Evolutionary conservation across 2,329 filamentous ascomycete genomes (phyloP).

Genomic region (Diaporthe vaccinii): DNA sequence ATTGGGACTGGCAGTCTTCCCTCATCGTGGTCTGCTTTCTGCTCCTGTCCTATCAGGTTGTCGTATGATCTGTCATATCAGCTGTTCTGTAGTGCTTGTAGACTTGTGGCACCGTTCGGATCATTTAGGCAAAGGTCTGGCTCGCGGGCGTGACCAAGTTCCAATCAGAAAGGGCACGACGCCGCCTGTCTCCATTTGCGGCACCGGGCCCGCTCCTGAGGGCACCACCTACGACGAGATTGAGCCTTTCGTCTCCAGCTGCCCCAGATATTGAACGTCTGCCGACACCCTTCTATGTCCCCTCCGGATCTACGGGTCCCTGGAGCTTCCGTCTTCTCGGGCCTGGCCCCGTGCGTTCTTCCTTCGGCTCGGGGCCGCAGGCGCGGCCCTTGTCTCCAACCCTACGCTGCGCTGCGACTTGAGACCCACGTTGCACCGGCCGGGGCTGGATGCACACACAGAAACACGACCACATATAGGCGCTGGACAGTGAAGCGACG

Average conservation of each 20-base stretch:
- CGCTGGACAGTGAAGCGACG: background rate
- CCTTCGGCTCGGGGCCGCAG: background rate
- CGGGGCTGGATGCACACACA: background rate
- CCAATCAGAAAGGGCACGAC: conserved; percentile 12
- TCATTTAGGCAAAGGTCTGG: background rate
- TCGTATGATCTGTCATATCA: conserved; percentile 5
- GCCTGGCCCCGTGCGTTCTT: conserved; percentile 9
- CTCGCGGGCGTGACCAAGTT: background rate
- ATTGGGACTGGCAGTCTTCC: background rate
- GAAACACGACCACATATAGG: background rate
- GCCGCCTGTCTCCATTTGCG: background rate
- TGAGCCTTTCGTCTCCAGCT: background rate
- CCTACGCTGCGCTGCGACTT: background rate
- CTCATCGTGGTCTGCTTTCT: background rate
- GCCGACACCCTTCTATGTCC: background rate
- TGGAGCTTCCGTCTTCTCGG: conserved; percentile 23
- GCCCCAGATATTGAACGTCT: conserved; percentile 22
- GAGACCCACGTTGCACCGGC: background rate
- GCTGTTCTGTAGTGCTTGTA: too few species aligned
- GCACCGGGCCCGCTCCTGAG: conserved; percentile 12
- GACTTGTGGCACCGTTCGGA: background rate
- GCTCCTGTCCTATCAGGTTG: background rate
- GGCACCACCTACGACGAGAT: conserved; percentile 7
- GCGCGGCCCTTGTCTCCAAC: conserved; percentile 1
- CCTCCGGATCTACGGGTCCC: conserved; percentile 16